phyloP scores from a whole-genome alignment of 495 filamentous ascomycete genomes.

The Venustampulla echinocandica region DNA sequence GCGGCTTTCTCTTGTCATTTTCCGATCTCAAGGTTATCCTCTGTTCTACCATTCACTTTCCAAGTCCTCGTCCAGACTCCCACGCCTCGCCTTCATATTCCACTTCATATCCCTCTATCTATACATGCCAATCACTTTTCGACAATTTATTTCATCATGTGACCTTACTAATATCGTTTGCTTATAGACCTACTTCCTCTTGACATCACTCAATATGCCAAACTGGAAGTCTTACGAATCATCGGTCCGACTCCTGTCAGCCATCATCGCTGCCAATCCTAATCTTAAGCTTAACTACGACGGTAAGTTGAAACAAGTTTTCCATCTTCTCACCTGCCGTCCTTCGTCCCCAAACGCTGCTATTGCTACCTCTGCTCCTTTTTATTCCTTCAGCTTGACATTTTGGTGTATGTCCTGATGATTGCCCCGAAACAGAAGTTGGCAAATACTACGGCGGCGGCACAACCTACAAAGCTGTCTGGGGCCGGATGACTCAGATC shows the following conservation, averaged over 20 bases:
- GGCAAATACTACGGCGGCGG: constrained; percentile 13
- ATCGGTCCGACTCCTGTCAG: constrained; percentile 39
- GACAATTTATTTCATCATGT: no score
- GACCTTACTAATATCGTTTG: no score
- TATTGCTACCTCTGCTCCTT: neutral
- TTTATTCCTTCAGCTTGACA: neutral
- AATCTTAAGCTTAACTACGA: constrained; percentile 38
- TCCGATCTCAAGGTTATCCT: no score
- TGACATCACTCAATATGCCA: no score
- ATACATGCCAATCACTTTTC: no score
- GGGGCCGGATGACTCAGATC: constrained; percentile 9
- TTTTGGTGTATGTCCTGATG: constrained; percentile 8
- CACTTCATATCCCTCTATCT: no score
- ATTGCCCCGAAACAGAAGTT: constrained; percentile 10
- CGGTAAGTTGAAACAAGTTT: constrained; percentile 34
- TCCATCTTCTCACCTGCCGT: constrained; percentile 1
- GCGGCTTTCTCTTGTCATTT: no score
- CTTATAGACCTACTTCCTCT: no score
- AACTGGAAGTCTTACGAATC: constrained; percentile 43
- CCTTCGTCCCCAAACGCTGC: neutral
- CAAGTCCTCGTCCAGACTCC: no score
- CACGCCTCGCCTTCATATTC: no score
- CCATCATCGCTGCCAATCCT: constrained; percentile 38
- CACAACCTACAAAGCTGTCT: constrained; percentile 12
- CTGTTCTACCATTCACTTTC: no score